These are phyloP conservation scores for Silybum marianum DNA, from an alignment of 129 eudicot species.

Conservation along the genomic window DNA sequence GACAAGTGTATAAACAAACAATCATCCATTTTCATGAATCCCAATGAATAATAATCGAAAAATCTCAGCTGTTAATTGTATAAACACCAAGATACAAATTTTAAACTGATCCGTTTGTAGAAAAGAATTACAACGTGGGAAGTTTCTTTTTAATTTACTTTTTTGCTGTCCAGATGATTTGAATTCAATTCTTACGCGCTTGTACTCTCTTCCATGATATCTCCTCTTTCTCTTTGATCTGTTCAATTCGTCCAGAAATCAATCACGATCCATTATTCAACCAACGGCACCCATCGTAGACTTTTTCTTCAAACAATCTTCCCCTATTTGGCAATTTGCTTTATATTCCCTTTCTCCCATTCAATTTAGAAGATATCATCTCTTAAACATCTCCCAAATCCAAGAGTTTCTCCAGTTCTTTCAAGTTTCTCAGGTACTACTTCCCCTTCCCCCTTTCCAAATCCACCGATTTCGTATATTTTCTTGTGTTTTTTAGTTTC, in stretches of 20 bases:
- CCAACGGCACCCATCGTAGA: slow-evolving; percentile 19
- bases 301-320: slow-evolving; percentile 15
- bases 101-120: too few species aligned
- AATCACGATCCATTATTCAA: background rate
- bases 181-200: slow-evolving; percentile 39
- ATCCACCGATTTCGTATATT: background rate
- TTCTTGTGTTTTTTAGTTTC: background rate
- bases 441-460: background rate
- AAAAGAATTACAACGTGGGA: background rate
- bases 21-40: too few species aligned
- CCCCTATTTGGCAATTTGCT: slow-evolving; percentile 9
- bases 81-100: too few species aligned
- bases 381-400: background rate
- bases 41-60: too few species aligned
- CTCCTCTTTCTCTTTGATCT: slow-evolving; percentile 9
- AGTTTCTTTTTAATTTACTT: background rate
- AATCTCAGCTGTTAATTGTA: too few species aligned
- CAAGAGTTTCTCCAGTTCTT: background rate
- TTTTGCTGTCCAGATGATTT: background rate
- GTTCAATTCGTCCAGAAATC: slow-evolving; percentile 24
- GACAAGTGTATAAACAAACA: too few species aligned
- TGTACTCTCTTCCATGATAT: slow-evolving; percentile 8
- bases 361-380: background rate
- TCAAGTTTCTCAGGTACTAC: slow-evolving; percentile 25
- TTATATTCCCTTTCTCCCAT: slow-evolving; percentile 10